These are phyloP conservation scores for Gentiana dahurica DNA, from an alignment of 257 asterid genomes.

Conservation along the genomic window DNA sequence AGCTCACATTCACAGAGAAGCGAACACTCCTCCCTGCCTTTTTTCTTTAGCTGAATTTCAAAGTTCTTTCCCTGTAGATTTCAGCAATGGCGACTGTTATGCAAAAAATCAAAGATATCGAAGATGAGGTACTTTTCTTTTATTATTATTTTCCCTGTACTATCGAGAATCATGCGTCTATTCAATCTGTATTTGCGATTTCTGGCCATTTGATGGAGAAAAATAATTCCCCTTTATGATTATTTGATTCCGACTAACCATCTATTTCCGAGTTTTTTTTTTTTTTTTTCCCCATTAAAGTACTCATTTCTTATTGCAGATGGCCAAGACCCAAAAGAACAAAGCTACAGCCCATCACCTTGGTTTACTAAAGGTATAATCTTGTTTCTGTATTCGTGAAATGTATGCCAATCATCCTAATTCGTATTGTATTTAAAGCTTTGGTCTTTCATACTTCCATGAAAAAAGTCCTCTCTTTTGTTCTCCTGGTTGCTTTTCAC, in stretches of 20 bases:
- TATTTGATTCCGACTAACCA: not conserved
- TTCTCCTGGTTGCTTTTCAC: too few relatives aligned
- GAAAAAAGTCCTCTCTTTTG: too few relatives aligned
- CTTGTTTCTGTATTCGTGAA: not conserved
- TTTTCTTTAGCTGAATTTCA: too few relatives aligned
- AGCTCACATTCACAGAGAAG: not conserved
- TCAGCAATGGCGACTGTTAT: slow-evolving; percentile 75
- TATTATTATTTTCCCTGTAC: not conserved
- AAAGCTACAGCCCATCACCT: slow-evolving; percentile 98
- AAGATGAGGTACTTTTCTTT: slow-evolving; percentile 66
- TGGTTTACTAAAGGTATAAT: slow-evolving; percentile 77
- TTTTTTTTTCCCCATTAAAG: not conserved
- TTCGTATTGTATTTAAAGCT: too few relatives aligned
- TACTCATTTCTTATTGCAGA: slow-evolving; percentile 37
- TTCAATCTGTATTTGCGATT: not conserved
- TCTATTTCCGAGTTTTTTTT: not conserved
- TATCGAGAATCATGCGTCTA: not conserved
- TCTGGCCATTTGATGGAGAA: not conserved
- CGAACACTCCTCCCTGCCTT: not conserved
- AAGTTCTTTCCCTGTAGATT: not conserved
- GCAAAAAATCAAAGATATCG: slow-evolving; percentile 99
- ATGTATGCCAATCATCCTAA: too few relatives aligned
- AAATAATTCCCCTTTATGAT: not conserved
- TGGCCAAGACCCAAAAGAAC: slow-evolving; percentile 97
- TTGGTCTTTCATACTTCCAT: too few relatives aligned